These are phyloP conservation scores for Rugonectria rugulosa DNA, from an alignment of 2,329 filamentous ascomycete species.

Conservation along the genomic window DNA sequence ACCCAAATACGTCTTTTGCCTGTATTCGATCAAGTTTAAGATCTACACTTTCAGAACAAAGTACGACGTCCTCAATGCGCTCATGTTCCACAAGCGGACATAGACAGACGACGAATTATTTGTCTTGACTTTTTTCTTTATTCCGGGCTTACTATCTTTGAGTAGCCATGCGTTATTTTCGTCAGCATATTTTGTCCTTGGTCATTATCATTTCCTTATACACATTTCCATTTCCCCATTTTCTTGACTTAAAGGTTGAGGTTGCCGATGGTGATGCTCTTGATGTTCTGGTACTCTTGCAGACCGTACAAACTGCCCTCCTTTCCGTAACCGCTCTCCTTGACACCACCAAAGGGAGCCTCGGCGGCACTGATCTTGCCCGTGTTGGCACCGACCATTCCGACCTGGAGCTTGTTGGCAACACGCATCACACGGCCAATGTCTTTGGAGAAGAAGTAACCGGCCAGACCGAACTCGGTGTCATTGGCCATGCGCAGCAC, in stretches of 20 bases:
- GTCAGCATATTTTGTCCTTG: constrained; percentile 25
- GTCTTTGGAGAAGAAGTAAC: constrained; percentile 46
- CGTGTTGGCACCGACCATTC: constrained; percentile 67
- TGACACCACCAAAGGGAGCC: constrained; percentile 46
- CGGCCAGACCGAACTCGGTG: constrained; percentile 48
- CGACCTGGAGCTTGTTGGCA: constrained; percentile 64
- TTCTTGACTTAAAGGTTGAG: constrained; percentile 30
- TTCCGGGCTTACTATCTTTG: constrained; percentile 10
- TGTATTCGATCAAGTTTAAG: too few species aligned
- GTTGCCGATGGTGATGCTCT: constrained; percentile 49
- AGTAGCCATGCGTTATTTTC: constrained; percentile 15
- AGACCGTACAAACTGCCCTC: constrained; percentile 55
- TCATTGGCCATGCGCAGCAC: constrained; percentile 49
- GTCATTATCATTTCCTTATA: constrained; percentile 38
- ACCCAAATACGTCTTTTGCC: too few species aligned
- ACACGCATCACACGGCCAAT: constrained; percentile 52
- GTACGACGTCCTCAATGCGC: too few species aligned
- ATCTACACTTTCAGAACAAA: too few species aligned
- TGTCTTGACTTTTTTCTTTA: constrained; percentile 1
- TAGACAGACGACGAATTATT: too few species aligned
- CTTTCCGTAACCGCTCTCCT: constrained; percentile 47
- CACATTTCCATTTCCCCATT: constrained; percentile 25
- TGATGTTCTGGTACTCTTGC: constrained; percentile 56
- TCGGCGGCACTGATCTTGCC: constrained; percentile 45
- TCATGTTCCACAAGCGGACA: too few species aligned